phyloP scores from a whole-genome alignment of 2,329 filamentous ascomycete species.

The Polytolypa hystricis region DNA sequence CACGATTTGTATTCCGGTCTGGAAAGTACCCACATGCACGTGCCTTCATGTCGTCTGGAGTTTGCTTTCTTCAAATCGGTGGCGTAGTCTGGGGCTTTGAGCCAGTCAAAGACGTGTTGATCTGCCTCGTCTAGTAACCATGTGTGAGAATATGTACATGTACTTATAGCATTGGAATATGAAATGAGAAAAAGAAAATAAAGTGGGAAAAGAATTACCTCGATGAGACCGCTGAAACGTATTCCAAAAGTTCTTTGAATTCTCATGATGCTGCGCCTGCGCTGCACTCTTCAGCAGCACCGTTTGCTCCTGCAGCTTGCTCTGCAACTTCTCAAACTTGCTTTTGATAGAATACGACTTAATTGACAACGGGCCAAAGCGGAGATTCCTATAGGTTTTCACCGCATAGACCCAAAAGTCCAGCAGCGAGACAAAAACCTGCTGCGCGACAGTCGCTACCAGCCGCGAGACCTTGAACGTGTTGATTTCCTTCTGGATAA shows the following conservation, averaged over 20 bases:
- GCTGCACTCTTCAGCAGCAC: conserved; percentile 4
- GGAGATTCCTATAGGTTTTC: conserved; percentile 4
- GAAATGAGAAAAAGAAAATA: neutral
- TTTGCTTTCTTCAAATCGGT: conserved; percentile 6
- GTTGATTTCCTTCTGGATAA: conserved; percentile 5
- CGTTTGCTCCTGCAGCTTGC: conserved; percentile 3
- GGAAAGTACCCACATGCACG: conserved; percentile 2
- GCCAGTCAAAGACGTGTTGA: conserved; percentile 5
- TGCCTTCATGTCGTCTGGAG: conserved; percentile 3
- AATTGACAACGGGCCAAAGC: conserved; percentile 4
- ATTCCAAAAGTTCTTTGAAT: conserved; percentile 4
- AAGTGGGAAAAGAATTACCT: conserved; percentile 1
- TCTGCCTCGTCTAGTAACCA: conserved; percentile 1
- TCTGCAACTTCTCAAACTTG: conserved; percentile 5
- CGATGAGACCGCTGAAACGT: conserved; percentile 2
- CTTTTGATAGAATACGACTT: conserved; percentile 5
- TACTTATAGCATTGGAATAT: neutral
- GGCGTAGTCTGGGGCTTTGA: conserved; percentile 4
- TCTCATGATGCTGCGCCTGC: conserved; percentile 4
- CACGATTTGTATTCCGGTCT: conserved; percentile 6
- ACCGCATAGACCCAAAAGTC: conserved; percentile 7
- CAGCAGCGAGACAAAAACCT: conserved; percentile 2
- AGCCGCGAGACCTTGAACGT: conserved; percentile 4
- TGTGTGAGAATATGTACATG: neutral
- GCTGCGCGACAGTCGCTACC: conserved; percentile 1